A percentile compares a stretch with the other conserved stretches of the same genome.
These are phyloP conservation scores for Talaromyces sp. DNA, from an alignment of 2,329 filamentous ascomycete species.

Conservation along the genomic window DNA sequence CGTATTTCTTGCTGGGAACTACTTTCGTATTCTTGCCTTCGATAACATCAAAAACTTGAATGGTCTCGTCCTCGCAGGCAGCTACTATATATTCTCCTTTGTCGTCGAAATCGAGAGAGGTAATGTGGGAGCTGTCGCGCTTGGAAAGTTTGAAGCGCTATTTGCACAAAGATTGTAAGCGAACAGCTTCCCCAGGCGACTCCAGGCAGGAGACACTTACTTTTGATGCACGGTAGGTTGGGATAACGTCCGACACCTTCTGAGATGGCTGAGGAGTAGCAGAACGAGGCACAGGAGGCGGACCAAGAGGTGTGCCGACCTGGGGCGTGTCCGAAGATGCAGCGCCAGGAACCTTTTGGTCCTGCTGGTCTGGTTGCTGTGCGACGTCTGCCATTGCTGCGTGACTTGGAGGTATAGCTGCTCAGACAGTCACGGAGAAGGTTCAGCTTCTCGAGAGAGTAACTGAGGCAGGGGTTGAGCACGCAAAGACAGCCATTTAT, in stretches of 20 bases:
- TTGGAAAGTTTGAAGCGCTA: slow-evolving; percentile 19
- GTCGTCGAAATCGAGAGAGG: slow-evolving; percentile 95
- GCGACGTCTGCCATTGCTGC: slow-evolving; percentile 17
- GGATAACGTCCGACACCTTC: slow-evolving; percentile 72
- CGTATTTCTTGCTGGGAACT: slow-evolving; percentile 93
- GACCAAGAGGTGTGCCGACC: slow-evolving; percentile 6
- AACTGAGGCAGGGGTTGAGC: background rate
- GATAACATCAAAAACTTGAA: slow-evolving; percentile 91
- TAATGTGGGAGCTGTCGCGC: slow-evolving; percentile 52
- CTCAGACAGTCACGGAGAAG: background rate
- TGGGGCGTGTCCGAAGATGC: slow-evolving; percentile 9
- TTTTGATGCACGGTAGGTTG: slow-evolving; percentile 72
- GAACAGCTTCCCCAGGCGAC: slow-evolving; percentile 1
- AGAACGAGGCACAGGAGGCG: slow-evolving; percentile 1
- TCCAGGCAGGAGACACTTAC: slow-evolving; percentile 40
- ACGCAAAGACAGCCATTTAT: background rate
- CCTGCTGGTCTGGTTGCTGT: slow-evolving; percentile 7
- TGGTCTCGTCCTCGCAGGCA: slow-evolving; percentile 86
- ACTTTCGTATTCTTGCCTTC: slow-evolving; percentile 87
- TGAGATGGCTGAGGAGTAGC: slow-evolving; percentile 40
- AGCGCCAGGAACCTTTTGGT: slow-evolving; percentile 2
- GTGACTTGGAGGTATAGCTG: background rate
- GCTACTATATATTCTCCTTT: slow-evolving; percentile 88
- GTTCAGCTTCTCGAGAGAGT: background rate
- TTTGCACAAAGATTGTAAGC: background rate